Conservation (phyloP, 2,329 filamentous ascomycete genomes). For the Colletotrichum sp. region DNA sequence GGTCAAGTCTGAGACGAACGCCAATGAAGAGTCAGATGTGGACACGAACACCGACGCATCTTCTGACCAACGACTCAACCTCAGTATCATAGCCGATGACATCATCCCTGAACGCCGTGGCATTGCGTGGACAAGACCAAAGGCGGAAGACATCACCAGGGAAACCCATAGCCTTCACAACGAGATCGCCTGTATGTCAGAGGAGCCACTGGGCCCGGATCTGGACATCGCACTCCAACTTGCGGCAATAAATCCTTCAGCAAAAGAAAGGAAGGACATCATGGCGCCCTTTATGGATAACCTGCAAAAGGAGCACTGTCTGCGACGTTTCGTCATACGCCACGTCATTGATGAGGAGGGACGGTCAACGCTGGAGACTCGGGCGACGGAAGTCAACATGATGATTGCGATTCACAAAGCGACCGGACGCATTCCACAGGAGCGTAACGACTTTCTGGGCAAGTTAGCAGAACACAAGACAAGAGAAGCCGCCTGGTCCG, state of each 20-base stretch:
- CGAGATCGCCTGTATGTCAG: not conserved
- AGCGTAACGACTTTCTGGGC: not conserved
- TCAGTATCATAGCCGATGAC: not conserved
- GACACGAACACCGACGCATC: not conserved
- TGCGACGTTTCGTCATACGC: not conserved
- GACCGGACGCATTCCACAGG: not conserved
- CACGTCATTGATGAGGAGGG: not conserved
- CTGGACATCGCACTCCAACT: not conserved
- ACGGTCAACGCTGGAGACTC: not conserved
- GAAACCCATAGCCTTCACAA: not conserved
- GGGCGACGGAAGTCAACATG: not conserved
- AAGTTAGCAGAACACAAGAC: not conserved
- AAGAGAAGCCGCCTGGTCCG: too few species aligned
- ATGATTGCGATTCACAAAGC: not conserved
- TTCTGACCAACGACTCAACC: not conserved
- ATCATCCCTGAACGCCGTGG: fast-evolving
- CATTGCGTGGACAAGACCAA: not conserved
- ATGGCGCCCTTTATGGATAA: not conserved
- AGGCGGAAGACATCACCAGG: not conserved
- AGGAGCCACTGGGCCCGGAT: not conserved
- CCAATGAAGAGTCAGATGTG: not conserved
- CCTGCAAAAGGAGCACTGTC: not conserved
- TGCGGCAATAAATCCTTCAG: not conserved
- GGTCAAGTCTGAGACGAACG: not conserved
- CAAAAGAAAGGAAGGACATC: not conserved